Conservation (phyloP, 306 rosid genomes). For the Lathyrus oleraceus region DNA sequence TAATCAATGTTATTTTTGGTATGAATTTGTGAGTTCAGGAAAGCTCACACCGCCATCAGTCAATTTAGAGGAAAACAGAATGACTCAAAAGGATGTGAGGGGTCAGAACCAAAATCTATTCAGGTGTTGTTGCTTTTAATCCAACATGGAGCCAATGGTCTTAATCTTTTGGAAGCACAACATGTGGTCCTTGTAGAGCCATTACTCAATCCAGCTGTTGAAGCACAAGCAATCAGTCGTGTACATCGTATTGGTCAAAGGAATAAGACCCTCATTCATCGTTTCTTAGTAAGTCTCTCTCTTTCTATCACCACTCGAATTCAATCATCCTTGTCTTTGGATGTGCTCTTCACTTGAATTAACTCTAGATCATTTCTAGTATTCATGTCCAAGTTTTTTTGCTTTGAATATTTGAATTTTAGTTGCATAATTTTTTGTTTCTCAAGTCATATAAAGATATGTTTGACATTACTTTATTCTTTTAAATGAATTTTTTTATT, state of each 20-base stretch:
- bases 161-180: constrained; percentile 91
- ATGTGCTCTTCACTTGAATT: not conserved
- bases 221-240: constrained; percentile 93
- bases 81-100: constrained; percentile 44
- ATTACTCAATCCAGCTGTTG: constrained; percentile 91
- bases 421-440: not conserved
- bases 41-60: constrained; percentile 78
- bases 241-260: constrained; percentile 91
- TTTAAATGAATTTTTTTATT: no score
- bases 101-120: constrained; percentile 43
- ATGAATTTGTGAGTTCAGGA: constrained; percentile 54
- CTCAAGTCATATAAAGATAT: not conserved
- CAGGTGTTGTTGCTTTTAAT: constrained; percentile 83
- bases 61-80: constrained; percentile 71
- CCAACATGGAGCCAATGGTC: constrained; percentile 97
- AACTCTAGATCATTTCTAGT: not conserved
- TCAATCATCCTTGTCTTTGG: not conserved
- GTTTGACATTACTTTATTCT: not conserved
- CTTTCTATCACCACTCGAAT: not conserved
- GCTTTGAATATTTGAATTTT: constrained; percentile 14
- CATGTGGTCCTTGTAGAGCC: constrained; percentile 94
- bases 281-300: constrained; percentile 65
- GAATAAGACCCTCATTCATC: constrained; percentile 76
- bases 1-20: constrained; percentile 19
- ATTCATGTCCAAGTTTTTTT: not conserved